Conservation (phyloP, 1,284 basidiomycete genomes). For the Sporisorium iseilematis-ciliati region DNA sequence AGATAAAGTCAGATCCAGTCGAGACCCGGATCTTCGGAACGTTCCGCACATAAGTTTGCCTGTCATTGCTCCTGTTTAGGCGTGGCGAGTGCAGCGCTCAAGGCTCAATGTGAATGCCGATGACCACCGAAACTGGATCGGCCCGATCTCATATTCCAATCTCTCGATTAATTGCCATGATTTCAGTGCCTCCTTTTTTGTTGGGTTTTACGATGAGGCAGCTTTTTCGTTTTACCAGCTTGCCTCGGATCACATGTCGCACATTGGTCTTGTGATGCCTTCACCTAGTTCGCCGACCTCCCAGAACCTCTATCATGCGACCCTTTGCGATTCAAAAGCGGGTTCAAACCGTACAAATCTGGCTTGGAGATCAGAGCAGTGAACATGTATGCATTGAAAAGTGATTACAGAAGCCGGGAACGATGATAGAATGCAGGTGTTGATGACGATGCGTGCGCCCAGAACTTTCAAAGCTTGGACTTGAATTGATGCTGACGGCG, state of each 20-base stretch:
- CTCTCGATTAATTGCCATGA: background rate
- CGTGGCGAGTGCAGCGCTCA: too few relatives aligned
- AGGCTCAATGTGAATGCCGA: too few relatives aligned
- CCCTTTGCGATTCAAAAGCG: too few relatives aligned
- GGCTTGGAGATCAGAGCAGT: too few relatives aligned
- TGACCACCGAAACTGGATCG: background rate
- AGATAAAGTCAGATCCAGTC: too few relatives aligned
- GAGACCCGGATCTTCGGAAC: too few relatives aligned
- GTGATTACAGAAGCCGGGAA: background rate
- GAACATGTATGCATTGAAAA: background rate
- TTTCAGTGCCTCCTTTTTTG: background rate
- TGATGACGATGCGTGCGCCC: background rate
- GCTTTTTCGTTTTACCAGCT: background rate
- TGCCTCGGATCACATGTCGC: background rate
- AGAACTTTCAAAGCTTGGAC: conserved; percentile 20
- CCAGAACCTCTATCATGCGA: too few relatives aligned
- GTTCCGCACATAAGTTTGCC: too few relatives aligned
- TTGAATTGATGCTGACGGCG: conserved; percentile 18
- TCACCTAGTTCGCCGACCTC: too few relatives aligned
- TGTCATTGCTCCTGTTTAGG: too few relatives aligned
- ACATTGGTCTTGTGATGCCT: background rate
- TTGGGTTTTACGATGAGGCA: background rate
- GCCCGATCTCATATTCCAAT: background rate
- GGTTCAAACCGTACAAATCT: too few relatives aligned
- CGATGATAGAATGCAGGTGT: background rate